Conservation (phyloP, 805 yeast species). For the Hermanozyma aechmeae region DNA sequence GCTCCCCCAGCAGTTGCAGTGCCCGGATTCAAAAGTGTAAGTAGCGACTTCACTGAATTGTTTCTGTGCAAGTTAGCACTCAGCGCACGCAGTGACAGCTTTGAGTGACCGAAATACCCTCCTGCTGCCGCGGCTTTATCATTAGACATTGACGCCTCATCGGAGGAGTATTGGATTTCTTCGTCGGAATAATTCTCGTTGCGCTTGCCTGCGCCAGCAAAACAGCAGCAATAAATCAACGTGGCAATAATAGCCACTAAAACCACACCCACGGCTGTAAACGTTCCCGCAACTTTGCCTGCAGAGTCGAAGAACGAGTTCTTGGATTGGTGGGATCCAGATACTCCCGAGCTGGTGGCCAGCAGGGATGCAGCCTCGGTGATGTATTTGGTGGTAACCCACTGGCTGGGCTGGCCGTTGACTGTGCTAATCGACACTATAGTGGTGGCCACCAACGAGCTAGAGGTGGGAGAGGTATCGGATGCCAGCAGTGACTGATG, state of each 20-base stretch:
- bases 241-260: conserved; percentile 34
- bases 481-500: no score
- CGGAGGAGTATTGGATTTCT: conserved; percentile 28
- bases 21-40: conserved; percentile 13
- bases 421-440: conserved; percentile 24
- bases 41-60: conserved; percentile 25
- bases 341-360: conserved; percentile 2
- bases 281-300: conserved; percentile 82
- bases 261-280: conserved; percentile 69
- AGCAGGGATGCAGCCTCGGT: conserved; percentile 9
- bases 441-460: conserved; percentile 19
- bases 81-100: conserved; percentile 4
- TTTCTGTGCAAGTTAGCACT: conserved; percentile 18
- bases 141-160: conserved; percentile 15
- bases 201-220: conserved; percentile 5
- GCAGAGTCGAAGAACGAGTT: conserved; percentile 52
- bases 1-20: conserved; percentile 6
- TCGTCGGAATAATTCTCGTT: conserved; percentile 27
- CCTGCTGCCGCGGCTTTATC: conserved; percentile 9
- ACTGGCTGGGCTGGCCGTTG: conserved; percentile 19
- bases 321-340: conserved; percentile 2
- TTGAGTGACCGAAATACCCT: conserved; percentile 5
- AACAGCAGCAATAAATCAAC: conserved; percentile 33
- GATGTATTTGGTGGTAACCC: conserved; percentile 13
- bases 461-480: conserved; percentile 3